phyloP scores from a whole-genome alignment of 2,329 filamentous ascomycete species.

The Colletotrichum gigasporum region DNA sequence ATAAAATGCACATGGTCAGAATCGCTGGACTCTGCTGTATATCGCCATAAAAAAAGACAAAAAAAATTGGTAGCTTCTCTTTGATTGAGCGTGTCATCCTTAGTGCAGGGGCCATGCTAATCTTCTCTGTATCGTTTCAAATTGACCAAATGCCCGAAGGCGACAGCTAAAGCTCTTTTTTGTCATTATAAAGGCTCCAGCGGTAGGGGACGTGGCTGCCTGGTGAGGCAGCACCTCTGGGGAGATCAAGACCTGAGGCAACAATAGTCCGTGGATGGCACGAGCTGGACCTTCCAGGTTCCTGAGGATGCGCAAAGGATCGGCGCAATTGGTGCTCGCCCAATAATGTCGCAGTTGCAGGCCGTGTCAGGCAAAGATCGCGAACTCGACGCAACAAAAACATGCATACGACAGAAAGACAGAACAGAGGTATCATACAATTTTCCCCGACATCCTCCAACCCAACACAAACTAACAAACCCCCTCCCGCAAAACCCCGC shows the following conservation, averaged over 20 bases:
- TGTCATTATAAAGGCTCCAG: not conserved
- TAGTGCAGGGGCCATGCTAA: constrained; percentile 87
- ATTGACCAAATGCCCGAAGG: constrained; percentile 42
- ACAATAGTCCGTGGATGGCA: too few relatives aligned
- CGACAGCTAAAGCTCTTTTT: not conserved
- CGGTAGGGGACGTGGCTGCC: not conserved
- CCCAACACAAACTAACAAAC: not conserved
- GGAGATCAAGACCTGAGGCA: too few relatives aligned
- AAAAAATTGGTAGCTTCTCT: constrained; percentile 68
- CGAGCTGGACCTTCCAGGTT: too few relatives aligned
- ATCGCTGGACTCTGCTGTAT: not conserved
- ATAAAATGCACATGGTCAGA: not conserved
- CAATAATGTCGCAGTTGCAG: not conserved
- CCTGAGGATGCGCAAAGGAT: too few relatives aligned
- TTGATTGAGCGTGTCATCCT: constrained; percentile 93
- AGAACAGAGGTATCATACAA: constrained; percentile 6
- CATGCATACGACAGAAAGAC: not conserved
- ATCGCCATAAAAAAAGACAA: not conserved
- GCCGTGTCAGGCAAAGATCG: not conserved
- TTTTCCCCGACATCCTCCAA: not conserved
- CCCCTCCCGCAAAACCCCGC: too few relatives aligned
- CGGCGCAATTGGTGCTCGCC: not conserved
- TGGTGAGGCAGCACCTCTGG: not conserved
- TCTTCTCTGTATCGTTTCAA: constrained; percentile 38
- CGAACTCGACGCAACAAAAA: not conserved